Evolutionary conservation across 306 rosid genomes (phyloP), one percentile per base, ranked within the genome.

Genomic region (Spatholobus suberectus): DNA sequence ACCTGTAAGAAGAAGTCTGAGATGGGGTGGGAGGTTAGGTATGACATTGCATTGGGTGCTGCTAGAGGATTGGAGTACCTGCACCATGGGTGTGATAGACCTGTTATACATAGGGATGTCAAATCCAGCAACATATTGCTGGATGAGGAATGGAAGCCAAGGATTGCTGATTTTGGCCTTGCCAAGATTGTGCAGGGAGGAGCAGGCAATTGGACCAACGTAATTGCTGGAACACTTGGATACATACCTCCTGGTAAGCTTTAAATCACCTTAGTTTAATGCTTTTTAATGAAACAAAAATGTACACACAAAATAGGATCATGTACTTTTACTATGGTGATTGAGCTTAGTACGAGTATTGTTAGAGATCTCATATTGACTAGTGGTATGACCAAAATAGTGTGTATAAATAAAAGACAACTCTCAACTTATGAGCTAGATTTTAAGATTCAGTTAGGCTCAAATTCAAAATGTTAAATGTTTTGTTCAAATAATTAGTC

Each of bases 61-160:
- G 98, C 97, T 10, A 91, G 83, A 82, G 98, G 98, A 14, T 86
- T 95, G 85, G 98, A 93, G 87, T 91, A 95, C 78, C 88, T 95
- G 4, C 98, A 95, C 77, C 95, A 93, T 84, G 97, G 97, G 0
- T 89, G 90, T 79, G 91, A 87, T 34, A 82, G 94, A 69, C 91
- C 92, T 4, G 97, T 95, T 58, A 89, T 95, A 67, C 98, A 95
- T 52, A 83, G 98, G 13, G 98, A 95, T 86, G 97, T 95, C 37
- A 93, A 95, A 78, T 93, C 97, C 2, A 91, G 98, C 73, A 95
- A 95, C 47, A 95, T 95, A 79, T 87, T 95, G 79, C 82, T 95
- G 41, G 97, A 95, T 76, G 93, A 76, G 62, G 82, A 87, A 55
- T 93, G 92, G 98, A 93, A 89, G 88, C 97, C 98, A 29, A 90